A percentile compares a stretch with the other conserved stretches of the same genome.
Evolutionary conservation across 495 filamentous ascomycete genomes (phyloP).

Genomic region (Penicillium chermesinum): DNA sequence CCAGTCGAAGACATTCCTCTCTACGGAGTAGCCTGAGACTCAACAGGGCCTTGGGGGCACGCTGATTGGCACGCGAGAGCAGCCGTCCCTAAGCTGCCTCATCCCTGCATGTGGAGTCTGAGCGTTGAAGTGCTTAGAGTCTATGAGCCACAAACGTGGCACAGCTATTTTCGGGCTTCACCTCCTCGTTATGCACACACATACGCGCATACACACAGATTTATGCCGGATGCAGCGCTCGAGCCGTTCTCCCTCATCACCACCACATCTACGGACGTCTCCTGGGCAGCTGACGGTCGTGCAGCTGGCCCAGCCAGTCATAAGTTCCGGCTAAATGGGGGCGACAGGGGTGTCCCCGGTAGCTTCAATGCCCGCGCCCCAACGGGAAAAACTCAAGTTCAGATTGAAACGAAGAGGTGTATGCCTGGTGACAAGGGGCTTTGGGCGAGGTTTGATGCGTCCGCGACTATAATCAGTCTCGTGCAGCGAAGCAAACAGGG

Average conservation of each 20-base stretch:
- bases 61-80: constrained; percentile 1
- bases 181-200: no score
- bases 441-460: no score
- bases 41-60: not conserved
- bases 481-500: no score
- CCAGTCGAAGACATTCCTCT: not conserved
- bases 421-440: not conserved
- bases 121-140: not conserved
- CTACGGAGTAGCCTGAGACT: not conserved
- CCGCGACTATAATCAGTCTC: no score
- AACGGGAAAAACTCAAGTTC: not conserved
- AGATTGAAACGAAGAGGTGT: not conserved
- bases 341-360: not conserved
- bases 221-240: not conserved
- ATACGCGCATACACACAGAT: not conserved
- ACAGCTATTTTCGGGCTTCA: constrained; percentile 2
- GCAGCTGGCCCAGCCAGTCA: not conserved
- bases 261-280: constrained; percentile 1
- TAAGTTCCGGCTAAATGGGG: not conserved
- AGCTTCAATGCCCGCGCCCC: not conserved
- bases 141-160: constrained; percentile 14
- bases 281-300: not conserved
- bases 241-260: not conserved
- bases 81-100: not conserved
- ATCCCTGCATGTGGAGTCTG: constrained; percentile 5